Evolutionary conservation across 2,329 filamentous ascomycete species (phyloP).

Genomic region (Malbranchea cinnamomea): DNA sequence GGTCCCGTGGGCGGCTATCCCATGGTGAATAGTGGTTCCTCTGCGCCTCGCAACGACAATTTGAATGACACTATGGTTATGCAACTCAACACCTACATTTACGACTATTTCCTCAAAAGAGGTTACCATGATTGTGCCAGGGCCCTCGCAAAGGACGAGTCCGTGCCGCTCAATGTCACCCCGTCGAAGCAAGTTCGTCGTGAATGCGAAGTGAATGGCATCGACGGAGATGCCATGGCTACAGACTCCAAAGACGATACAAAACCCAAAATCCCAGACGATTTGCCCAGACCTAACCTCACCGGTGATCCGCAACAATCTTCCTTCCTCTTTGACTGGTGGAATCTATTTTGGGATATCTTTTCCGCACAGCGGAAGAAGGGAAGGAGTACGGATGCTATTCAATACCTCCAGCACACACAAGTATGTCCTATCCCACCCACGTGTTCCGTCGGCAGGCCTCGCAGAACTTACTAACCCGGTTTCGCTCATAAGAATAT

Average conservation of each 20-base stretch:
- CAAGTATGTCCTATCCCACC: constrained; percentile 41
- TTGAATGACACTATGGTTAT: constrained; percentile 23
- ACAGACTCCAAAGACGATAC: constrained; percentile 68
- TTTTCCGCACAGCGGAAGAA: constrained; percentile 67
- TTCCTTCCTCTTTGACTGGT: constrained; percentile 95
- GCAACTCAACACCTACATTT: constrained; percentile 50
- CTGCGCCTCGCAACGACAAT: constrained; percentile 28
- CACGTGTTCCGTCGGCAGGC: background rate
- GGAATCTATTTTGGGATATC: constrained; percentile 93
- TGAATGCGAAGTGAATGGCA: constrained; percentile 56
- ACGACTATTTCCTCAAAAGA: constrained; percentile 68
- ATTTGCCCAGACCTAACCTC: constrained; percentile 49
- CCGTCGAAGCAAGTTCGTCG: constrained; percentile 51
- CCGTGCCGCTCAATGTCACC: constrained; percentile 41
- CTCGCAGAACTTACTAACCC: constrained; percentile 11
- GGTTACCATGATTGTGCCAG: constrained; percentile 73
- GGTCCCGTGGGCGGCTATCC: constrained; percentile 43
- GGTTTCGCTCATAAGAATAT: constrained; percentile 35
- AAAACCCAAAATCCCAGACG: constrained; percentile 58
- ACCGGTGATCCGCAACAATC: constrained; percentile 50
- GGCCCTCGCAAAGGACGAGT: constrained; percentile 51
- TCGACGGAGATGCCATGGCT: constrained; percentile 63
- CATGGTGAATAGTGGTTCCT: constrained; percentile 38
- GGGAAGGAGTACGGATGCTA: constrained; percentile 47
- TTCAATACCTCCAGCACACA: constrained; percentile 66